Conservation (phyloP, 768 basidiomycete species). For the Mycena kentingensis region DNA sequence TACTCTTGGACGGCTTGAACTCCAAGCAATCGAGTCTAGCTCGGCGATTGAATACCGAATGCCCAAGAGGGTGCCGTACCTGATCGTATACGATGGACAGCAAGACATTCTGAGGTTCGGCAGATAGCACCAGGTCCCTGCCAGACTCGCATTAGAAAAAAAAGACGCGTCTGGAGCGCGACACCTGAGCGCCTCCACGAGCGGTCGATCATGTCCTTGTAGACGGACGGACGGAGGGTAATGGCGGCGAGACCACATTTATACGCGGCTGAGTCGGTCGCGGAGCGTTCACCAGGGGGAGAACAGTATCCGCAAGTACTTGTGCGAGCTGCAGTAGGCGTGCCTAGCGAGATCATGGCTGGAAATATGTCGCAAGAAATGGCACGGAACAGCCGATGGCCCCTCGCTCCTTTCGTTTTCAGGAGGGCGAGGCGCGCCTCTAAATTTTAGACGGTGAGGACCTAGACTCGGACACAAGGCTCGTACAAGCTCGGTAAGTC, state of each 20-base stretch:
- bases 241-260: slow-evolving; percentile 51
- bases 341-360: slow-evolving; percentile 36
- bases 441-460: too few species aligned
- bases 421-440: too few species aligned
- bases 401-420: too few species aligned
- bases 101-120: slow-evolving; percentile 82
- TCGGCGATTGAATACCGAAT: too few species aligned
- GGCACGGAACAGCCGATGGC: neutral
- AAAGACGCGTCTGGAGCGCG: neutral
- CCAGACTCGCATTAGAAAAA: neutral
- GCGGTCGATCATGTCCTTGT: slow-evolving; percentile 81
- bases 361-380: neutral
- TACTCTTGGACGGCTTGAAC: slow-evolving; percentile 73
- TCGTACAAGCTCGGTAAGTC: neutral
- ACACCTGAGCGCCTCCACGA: slow-evolving; percentile 82
- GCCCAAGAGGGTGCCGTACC: too few species aligned
- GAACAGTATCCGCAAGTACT: slow-evolving; percentile 72
- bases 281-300: slow-evolving; percentile 51
- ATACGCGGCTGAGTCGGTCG: slow-evolving; percentile 43
- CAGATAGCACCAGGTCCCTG: slow-evolving; percentile 78
- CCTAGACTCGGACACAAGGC: too few species aligned
- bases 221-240: slow-evolving; percentile 48
- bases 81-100: slow-evolving; percentile 84
- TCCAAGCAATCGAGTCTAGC: slow-evolving; percentile 64
- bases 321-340: slow-evolving; percentile 34